A percentile compares a stretch with the other conserved stretches of the same genome.
Conservation (phyloP, 177 flowering plant species). For the Vitis hybrid region DNA sequence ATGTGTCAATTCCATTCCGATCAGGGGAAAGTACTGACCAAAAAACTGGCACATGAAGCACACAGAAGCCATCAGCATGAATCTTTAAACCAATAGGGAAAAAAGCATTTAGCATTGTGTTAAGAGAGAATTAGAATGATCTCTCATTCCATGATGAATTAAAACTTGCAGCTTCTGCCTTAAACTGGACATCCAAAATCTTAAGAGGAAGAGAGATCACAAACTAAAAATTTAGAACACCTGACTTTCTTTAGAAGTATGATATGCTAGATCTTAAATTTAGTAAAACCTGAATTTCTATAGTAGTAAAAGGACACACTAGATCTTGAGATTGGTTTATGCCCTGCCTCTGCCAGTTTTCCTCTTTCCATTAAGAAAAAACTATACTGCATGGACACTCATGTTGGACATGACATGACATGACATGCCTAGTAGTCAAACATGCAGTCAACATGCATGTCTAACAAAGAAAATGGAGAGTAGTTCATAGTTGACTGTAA, state of each 20-base stretch:
- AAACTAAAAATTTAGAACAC: not conserved
- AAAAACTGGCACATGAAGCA: slow-evolving; percentile 43
- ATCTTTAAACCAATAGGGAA: not conserved
- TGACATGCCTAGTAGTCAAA: too few relatives aligned
- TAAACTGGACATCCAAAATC: not conserved
- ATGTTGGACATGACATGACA: too few relatives aligned
- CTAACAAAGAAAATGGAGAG: too few relatives aligned
- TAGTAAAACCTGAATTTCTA: not conserved
- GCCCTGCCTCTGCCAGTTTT: not conserved
- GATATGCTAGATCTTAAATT: not conserved
- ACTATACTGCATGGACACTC: too few relatives aligned
- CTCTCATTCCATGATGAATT: not conserved
- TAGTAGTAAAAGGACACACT: too few relatives aligned
- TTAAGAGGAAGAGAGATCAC: not conserved
- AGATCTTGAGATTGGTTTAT: too few relatives aligned
- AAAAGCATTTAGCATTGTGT: not conserved
- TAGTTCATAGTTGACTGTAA: too few relatives aligned
- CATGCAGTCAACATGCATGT: too few relatives aligned
- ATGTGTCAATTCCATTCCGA: slow-evolving; percentile 33
- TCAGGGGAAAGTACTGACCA: slow-evolving; percentile 64
- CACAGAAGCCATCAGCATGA: not conserved
- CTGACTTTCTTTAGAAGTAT: not conserved
- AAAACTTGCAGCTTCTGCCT: not conserved
- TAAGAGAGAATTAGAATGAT: not conserved
- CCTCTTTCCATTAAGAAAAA: not conserved